A percentile compares a stretch with the other conserved stretches of the same genome.
phyloP scores from a whole-genome alignment of 768 basidiomycete species.

The Macrolepiota albuminosa region DNA sequence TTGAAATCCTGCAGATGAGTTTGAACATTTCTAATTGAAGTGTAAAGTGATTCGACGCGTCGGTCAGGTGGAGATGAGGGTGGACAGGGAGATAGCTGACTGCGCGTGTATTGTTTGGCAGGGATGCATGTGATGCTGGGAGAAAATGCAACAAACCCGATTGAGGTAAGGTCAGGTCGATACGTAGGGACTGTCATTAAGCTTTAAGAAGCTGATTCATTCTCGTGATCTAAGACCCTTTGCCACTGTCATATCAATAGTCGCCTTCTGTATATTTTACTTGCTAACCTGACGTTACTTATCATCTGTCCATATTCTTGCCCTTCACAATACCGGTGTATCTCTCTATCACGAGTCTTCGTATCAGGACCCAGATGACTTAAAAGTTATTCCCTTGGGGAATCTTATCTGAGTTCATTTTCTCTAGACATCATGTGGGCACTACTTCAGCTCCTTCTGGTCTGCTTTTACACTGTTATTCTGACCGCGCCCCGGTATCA shows the following conservation, averaged over 20 bases:
- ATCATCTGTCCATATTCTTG: not conserved
- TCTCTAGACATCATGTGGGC: not conserved
- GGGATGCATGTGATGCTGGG: not conserved
- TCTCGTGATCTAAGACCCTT: not conserved
- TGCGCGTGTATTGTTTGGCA: not conserved
- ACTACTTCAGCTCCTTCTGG: not conserved
- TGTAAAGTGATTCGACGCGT: not conserved
- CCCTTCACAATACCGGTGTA: not conserved
- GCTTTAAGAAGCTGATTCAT: not conserved
- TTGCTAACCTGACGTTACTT: not conserved
- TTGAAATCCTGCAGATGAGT: constrained; percentile 66
- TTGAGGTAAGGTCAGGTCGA: not conserved
- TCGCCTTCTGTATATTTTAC: not conserved
- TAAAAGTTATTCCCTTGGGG: not conserved
- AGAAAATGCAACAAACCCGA: not conserved
- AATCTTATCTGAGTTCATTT: not conserved
- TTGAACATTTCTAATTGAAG: constrained; percentile 50
- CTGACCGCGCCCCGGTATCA: not conserved
- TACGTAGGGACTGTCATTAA: not conserved
- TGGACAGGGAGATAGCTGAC: not conserved
- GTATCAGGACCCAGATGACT: not conserved
- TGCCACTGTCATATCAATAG: not conserved
- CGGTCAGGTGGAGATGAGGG: not conserved
- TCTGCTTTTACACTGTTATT: not conserved
- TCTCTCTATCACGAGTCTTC: not conserved